Base-by-base conservation (phyloP, 2,329 filamentous ascomycete species). In the Hypoxylon sp. region DNA sequence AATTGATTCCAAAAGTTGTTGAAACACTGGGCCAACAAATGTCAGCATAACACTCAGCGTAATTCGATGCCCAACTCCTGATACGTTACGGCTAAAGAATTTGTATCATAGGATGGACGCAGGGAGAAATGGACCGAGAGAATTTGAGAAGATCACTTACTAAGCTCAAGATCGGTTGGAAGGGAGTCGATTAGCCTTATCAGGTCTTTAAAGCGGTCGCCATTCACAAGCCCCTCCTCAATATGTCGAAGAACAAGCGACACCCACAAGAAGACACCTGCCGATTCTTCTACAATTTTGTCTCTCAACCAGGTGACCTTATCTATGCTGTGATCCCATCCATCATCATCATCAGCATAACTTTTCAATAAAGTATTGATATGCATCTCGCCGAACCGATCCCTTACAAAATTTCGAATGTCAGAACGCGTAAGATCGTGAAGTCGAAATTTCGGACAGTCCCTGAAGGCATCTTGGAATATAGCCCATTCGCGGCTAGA, bases 201-300 rank as follows among this genome's bases (percentile, higher is more conserved):
- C 13, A 72, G 38, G 21, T 70, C 64, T 13, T 25, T 4, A 0
- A 70, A n/a, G 13, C 23, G 64, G 14, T 68, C 65, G 1, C 66
- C 71, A 6, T 65, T 64, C 1, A 60, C 53, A 2, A 73, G 9
- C 9, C 67, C 71, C 5, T 65, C 57, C 34, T 71, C 56, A 9
- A 73, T 14, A 5, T 53, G 45, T 23, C 55, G 49, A 49, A 71
- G 58, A 30, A 74, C 63, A 14, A 72, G 56, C 1, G 67, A 58
- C 34, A 73, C 72, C 72, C 72, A 74, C 23, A 74, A 53, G 49
- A 74, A 74, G 1, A 74, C 71, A 5, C 72, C 72, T 3, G 68
- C 62, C 0, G 72, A 67, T 52, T 59, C 59, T 2, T 45, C 2
- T 2, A 60, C 30, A 7, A 74, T 65, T 2, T 14, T 17, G 11